Conservation (phyloP, 345 rosid genomes). For the Pistacia integerrima region DNA sequence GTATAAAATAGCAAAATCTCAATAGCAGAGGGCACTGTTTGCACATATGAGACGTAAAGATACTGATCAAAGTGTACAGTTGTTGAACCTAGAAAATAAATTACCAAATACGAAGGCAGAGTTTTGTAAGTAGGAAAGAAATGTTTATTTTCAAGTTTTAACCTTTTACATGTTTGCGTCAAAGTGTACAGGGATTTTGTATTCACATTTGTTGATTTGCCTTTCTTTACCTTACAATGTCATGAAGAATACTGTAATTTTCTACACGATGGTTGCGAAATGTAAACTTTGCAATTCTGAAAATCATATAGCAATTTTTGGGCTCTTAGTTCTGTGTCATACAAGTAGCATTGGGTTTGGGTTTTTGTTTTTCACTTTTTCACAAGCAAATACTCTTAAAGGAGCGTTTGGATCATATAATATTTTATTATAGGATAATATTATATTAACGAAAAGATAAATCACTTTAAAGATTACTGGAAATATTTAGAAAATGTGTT, state of each 20-base stretch:
- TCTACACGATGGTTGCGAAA: too few species aligned
- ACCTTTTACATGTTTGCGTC: not conserved
- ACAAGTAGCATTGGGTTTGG: too few species aligned
- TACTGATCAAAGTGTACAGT: not conserved
- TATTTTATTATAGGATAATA: too few species aligned
- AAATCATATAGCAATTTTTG: not conserved
- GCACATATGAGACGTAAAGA: not conserved
- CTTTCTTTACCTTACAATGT: too few species aligned
- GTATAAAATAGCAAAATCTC: not conserved
- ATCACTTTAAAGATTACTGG: too few species aligned
- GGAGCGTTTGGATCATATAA: too few species aligned
- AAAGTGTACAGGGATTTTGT: not conserved
- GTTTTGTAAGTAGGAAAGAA: constrained; percentile 13
- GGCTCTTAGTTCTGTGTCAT: not conserved
- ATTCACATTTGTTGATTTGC: not conserved
- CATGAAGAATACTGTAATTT: too few species aligned
- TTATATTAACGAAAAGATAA: too few species aligned
- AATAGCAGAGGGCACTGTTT: not conserved
- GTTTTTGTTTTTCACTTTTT: not conserved
- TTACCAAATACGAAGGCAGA: not conserved
- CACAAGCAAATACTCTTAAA: not conserved
- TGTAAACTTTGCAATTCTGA: not conserved
- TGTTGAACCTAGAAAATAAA: not conserved
- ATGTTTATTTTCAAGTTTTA: not conserved
- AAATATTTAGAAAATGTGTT: too few species aligned